Base-by-base conservation (phyloP, 164 flowering plant genomes). In the Pachysandra terminalis region DNA sequence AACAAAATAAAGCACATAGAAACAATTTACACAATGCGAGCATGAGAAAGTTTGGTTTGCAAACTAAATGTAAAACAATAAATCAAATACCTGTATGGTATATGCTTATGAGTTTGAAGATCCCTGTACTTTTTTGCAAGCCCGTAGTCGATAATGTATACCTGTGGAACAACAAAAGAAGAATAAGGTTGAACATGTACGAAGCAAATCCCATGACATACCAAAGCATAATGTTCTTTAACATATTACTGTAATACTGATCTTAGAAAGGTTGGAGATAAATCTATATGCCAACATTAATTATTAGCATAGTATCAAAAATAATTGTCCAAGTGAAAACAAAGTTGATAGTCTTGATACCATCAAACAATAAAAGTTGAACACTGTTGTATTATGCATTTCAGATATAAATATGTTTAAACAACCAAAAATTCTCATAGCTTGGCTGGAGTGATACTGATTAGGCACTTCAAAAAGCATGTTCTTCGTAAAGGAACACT, bases 111-210 rank as follows among this genome's bases (percentile, higher is more conserved):
- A 65, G 88, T 84, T 59, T 81, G 83, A 59, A 77, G 85, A 74
- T 85, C 88, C 65, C 85, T 73, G 25, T 76, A 85, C 62, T 80
- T 85, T 71, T 85, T 85, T 22, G 86, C 88, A 67, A 85, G 86
- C 56, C 85, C 88, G 77, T 77, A 83, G 58, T 85, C 86, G 71
- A 85, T 83, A 41, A 81, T 75, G 67, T 83, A 85, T 13, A 83
- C 88, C 86, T 85, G 79, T 61, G 5, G 15, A 65, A 58, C 67
- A 22, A 58, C 28, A 48, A 70, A 22, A 8, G 37, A 5, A 25
- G 40, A 35, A 56, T 56, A 35, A 19, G 40, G 53, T 23, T 12
- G 0, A 40, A 25, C 10, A 0, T 27, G 21, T 19, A 48, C 8
- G 27, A 10, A 45, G 10, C 17, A 45, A 22, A 15, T 49, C 37